A percentile compares a stretch with the other conserved stretches of the same genome.
Evolutionary conservation across 2,329 filamentous ascomycete genomes (phyloP).

Genomic region (Scedosporium apiospermum): DNA sequence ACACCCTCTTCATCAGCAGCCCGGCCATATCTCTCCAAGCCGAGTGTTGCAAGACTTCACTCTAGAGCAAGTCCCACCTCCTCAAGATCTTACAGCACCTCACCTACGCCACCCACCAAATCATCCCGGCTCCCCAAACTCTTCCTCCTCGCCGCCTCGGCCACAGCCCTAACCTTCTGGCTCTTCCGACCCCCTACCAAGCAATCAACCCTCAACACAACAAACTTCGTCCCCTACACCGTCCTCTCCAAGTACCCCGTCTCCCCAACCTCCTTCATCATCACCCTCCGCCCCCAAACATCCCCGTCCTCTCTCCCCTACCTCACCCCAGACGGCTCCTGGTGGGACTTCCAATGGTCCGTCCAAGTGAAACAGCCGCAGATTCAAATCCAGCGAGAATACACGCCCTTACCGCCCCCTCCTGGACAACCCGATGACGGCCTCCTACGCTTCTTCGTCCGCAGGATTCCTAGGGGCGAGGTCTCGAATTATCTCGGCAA

Average conservation of each 20-base stretch:
- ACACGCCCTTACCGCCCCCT: slow-evolving; percentile 70
- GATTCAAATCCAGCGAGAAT: slow-evolving; percentile 81
- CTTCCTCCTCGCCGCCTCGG: slow-evolving; percentile 3
- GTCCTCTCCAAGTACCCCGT: slow-evolving; percentile 52
- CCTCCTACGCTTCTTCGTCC: slow-evolving; percentile 63
- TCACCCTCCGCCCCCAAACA: slow-evolving; percentile 45
- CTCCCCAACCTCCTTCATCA: slow-evolving; percentile 58
- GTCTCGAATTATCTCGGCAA: slow-evolving; percentile 73
- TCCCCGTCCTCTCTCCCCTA: slow-evolving; percentile 17
- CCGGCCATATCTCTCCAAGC: background rate
- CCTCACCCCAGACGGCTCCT: slow-evolving; percentile 14
- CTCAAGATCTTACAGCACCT: background rate
- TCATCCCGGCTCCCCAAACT: background rate
- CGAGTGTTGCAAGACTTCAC: background rate
- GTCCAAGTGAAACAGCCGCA: slow-evolving; percentile 93
- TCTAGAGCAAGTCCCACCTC: background rate
- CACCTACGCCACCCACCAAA: background rate
- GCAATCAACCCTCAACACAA: slow-evolving; percentile 39
- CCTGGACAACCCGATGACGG: slow-evolving; percentile 21
- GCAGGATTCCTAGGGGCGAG: slow-evolving; percentile 71
- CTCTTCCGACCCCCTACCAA: background rate
- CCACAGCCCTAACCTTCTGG: background rate
- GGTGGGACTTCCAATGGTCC: slow-evolving; percentile 62
- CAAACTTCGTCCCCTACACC: slow-evolving; percentile 56
- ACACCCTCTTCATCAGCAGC: background rate